A percentile compares a stretch with the other conserved stretches of the same genome.
phyloP scores from a whole-genome alignment of 768 basidiomycete species.

The Boletus vinaceobasis region DNA sequence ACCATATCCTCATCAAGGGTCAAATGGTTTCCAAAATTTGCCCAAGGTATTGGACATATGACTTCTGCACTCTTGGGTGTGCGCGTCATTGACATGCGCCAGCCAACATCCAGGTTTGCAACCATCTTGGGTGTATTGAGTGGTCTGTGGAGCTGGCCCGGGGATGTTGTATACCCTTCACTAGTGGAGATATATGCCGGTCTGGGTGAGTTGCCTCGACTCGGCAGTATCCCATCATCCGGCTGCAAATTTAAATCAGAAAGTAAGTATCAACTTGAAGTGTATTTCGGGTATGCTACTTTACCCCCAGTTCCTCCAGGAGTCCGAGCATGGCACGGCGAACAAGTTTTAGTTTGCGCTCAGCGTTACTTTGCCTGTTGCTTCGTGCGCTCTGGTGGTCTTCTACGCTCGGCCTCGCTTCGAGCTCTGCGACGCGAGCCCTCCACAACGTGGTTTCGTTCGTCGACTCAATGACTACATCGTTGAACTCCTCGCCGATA shows the following conservation, averaged over 20 bases:
- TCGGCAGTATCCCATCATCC: constrained; percentile 17
- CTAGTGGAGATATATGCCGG: not conserved
- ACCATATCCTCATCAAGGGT: constrained; percentile 41
- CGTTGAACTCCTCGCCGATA: constrained; percentile 32
- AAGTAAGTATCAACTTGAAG: not conserved
- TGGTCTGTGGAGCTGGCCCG: constrained; percentile 6
- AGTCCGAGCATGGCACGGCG: constrained; percentile 42
- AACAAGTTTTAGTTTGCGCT: constrained; percentile 32
- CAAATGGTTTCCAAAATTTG: constrained; percentile 26
- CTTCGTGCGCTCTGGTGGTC: constrained; percentile 27
- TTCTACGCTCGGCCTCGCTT: constrained; percentile 26
- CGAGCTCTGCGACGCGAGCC: constrained; percentile 37
- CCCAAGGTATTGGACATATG: constrained; percentile 31
- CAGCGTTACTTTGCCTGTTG: constrained; percentile 34
- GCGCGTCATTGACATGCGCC: constrained; percentile 41
- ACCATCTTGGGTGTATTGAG: constrained; percentile 4
- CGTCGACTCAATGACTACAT: constrained; percentile 16
- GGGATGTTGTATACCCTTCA: constrained; percentile 3
- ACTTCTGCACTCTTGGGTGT: constrained; percentile 35
- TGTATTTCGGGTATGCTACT: not conserved
- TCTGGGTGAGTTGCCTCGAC: constrained; percentile 10
- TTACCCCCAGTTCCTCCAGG: constrained; percentile 40
- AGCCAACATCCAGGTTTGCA: constrained; percentile 23
- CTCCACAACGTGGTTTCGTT: constrained; percentile 22
- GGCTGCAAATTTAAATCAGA: constrained; percentile 16